phyloP scores from a whole-genome alignment of 2,329 filamentous ascomycete species.

The Grosmannia huntii region DNA sequence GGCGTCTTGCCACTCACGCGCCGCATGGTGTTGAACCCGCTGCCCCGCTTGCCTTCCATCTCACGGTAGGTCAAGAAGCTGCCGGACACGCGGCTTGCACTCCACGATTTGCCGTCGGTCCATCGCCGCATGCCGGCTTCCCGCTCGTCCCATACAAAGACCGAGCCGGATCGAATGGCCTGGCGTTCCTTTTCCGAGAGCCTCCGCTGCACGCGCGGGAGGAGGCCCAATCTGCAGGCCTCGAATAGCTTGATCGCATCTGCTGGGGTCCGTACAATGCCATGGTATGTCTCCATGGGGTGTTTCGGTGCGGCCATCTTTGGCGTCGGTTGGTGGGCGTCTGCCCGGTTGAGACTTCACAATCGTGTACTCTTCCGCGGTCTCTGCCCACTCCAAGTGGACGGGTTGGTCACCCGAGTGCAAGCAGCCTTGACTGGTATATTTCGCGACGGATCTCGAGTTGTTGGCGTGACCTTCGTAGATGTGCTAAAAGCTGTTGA shows the following conservation, averaged over 20 bases:
- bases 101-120: constrained; percentile 99
- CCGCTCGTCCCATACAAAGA: constrained; percentile 99
- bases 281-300: constrained; percentile 90
- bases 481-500: not conserved
- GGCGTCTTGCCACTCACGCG: constrained; percentile 60
- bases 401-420: not conserved
- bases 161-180: constrained; percentile 88
- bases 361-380: not conserved
- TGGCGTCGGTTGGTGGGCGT: not conserved
- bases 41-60: constrained; percentile 96
- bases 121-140: constrained; percentile 97
- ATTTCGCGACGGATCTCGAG: no score
- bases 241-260: constrained; percentile 99
- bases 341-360: not conserved
- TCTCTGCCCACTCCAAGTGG: not conserved
- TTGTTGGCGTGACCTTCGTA: not conserved
- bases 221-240: constrained; percentile 76
- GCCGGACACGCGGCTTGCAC: constrained; percentile 88
- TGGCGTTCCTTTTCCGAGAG: constrained; percentile 95
- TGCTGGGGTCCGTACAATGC: constrained; percentile 84
- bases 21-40: constrained; percentile 49
- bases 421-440: not conserved
- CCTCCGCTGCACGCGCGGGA: constrained; percentile 84
- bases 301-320: constrained; percentile 17
- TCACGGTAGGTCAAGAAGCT: constrained; percentile 96